These are phyloP conservation scores for Sphagnum tenellum DNA, from an alignment of 225 moss, liverwort and hornwort genomes.

Conservation along the genomic window DNA sequence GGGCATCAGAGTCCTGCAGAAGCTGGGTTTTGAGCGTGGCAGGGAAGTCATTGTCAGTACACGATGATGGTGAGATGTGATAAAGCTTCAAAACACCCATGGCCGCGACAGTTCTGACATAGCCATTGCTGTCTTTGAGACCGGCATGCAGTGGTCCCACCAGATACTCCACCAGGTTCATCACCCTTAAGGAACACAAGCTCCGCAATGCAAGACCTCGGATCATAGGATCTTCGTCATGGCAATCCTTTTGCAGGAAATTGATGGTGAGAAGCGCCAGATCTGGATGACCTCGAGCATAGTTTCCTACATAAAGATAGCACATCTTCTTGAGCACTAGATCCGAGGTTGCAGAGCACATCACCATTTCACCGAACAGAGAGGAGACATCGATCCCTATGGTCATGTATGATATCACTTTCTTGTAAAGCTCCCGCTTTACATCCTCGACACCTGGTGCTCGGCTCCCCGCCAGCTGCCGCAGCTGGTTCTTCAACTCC, in stretches of 20 bases:
- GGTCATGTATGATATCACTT: slow-evolving; percentile 95
- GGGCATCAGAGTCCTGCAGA: slow-evolving; percentile 88
- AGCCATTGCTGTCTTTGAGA: slow-evolving; percentile 77
- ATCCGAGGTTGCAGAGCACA: slow-evolving; percentile 97
- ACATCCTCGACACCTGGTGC: slow-evolving; percentile 82
- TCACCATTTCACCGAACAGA: slow-evolving; percentile 94
- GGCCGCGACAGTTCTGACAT: slow-evolving; percentile 92
- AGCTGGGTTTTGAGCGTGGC: slow-evolving; percentile 65
- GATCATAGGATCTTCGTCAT: slow-evolving; percentile 98
- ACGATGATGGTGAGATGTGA: slow-evolving; percentile 77
- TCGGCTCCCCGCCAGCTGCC: slow-evolving; percentile 92
- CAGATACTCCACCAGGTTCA: slow-evolving; percentile 86
- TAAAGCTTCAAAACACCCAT: slow-evolving; percentile 95
- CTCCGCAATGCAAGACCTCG: slow-evolving; percentile 81
- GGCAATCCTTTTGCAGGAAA: slow-evolving; percentile 97
- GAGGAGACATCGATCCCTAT: slow-evolving; percentile 97
- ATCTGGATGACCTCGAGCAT: slow-evolving; percentile 93
- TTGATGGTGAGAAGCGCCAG: slow-evolving; percentile 96
- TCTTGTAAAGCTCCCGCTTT: slow-evolving; percentile 93
- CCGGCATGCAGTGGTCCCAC: slow-evolving; percentile 76
- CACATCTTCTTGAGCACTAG: slow-evolving; percentile 97
- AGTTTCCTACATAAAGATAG: slow-evolving; percentile 95
- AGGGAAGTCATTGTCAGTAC: slow-evolving; percentile 81
- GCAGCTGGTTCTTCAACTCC: slow-evolving; percentile 80
- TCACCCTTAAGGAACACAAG: slow-evolving; percentile 86